Conservation (phyloP, 2,329 filamentous ascomycete genomes). For the Zymoseptoria pseudotritici region DNA sequence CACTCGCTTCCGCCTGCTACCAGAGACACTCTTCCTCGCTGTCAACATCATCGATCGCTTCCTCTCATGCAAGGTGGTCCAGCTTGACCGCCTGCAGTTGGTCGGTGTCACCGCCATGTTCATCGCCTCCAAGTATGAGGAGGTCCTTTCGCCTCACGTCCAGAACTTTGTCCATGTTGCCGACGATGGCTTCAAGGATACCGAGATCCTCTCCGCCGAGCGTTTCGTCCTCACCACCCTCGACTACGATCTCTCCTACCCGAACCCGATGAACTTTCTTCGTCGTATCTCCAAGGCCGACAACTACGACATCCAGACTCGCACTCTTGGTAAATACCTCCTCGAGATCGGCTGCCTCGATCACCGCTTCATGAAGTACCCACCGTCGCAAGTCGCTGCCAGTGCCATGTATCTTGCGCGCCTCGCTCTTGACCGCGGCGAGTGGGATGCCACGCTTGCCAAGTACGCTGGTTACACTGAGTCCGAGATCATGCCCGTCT, state of each 20-base stretch:
- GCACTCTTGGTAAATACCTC: slow-evolving; percentile 93
- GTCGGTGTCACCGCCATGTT: slow-evolving; percentile 99
- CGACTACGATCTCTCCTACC: slow-evolving; percentile 96
- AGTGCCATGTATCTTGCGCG: slow-evolving; percentile 92
- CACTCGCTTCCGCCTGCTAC: slow-evolving; percentile 88
- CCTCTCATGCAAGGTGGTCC: slow-evolving; percentile 88
- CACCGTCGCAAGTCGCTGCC: slow-evolving; percentile 83
- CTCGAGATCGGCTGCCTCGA: slow-evolving; percentile 96
- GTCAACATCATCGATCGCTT: slow-evolving; percentile 99
- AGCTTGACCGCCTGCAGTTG: slow-evolving; percentile 89
- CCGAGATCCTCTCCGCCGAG: slow-evolving; percentile 95
- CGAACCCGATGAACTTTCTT: slow-evolving; percentile 99
- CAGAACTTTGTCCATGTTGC: slow-evolving; percentile 95
- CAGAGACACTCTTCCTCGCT: slow-evolving; percentile 91
- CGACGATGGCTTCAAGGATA: slow-evolving; percentile 90
- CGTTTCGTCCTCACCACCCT: slow-evolving; percentile 85
- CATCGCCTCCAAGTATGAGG: slow-evolving; percentile 98
- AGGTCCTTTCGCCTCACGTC: slow-evolving; percentile 93
- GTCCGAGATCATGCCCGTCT: slow-evolving; percentile 85
- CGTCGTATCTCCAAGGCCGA: slow-evolving; percentile 98
- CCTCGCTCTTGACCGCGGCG: slow-evolving; percentile 79
- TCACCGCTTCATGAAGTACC: slow-evolving; percentile 84
- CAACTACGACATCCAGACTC: slow-evolving; percentile 97
- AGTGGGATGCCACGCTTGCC: slow-evolving; percentile 82
- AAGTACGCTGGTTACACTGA: slow-evolving; percentile 93